Evolutionary conservation across 2,329 filamentous ascomycete species (phyloP), one percentile per base, ranked within the genome.

Genomic region (Penicillium sp.): DNA sequence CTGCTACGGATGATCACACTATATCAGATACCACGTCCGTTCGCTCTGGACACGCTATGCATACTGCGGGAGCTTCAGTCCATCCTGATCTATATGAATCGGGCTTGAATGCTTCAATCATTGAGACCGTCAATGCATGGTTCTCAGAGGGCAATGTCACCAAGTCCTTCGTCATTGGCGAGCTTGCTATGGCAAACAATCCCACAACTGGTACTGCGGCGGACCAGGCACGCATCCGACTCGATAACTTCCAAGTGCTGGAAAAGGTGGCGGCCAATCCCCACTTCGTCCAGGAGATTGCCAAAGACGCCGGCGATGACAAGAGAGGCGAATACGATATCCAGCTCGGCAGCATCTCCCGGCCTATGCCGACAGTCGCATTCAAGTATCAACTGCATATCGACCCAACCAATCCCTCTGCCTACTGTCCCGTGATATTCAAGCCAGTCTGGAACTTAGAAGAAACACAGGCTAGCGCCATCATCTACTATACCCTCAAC

Each of bases 251-350:
- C 70, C 77, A 87, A 10, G 82, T 84, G n/a, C 82, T 99, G 6
- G 94, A 97, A 67, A 92, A 90, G 67, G 92, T 99, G 55, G 92
- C 92, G 0, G 92, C 92, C 1, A 99, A 99, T 72, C 90, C 91
- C 42, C 89, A 92, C 55, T 96, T 97, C 74, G 86, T 97, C 50
- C 85, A 87, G 32, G 88, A 91, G 63, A 79, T 56, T 26, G 62
- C 59, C 50, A 68, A 65, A 37, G 68, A 66, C 5, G 62, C 62
- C 1, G 85, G 88, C 10, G 75, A 77, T 34, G 76, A 78, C 32
- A 86, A 83, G 56, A 82, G 88, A 4, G 92, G 95, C 56, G 88
- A 93, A 69, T 99, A 95, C 75, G 84, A 79, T 0, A 78, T 99
- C 32, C 85, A 92, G 59, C 76, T 94, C 7, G 81, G 85, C 14